A percentile compares a stretch with the other conserved stretches of the same genome.
Conservation (phyloP, 345 rosid species). For the Camelina laxa region DNA sequence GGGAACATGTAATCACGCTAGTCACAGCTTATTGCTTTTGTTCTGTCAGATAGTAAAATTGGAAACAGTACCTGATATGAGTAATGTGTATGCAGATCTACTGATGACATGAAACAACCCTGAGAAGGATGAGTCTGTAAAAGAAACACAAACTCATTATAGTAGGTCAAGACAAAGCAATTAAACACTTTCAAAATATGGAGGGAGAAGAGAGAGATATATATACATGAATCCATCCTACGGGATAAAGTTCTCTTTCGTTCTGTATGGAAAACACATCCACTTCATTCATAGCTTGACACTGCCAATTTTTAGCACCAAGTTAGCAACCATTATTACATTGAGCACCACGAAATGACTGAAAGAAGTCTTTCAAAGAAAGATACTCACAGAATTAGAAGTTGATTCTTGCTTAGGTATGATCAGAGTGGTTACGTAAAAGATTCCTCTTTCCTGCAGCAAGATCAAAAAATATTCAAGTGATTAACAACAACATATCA, state of each 20-base stretch:
- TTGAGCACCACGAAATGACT: constrained; percentile 22
- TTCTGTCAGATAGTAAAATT: neutral
- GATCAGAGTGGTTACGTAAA: constrained; percentile 85
- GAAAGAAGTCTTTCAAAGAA: constrained; percentile 20
- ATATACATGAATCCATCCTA: constrained; percentile 91
- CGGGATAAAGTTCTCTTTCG: constrained; percentile 70
- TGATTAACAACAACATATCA: constrained; percentile 1
- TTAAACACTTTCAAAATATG: neutral
- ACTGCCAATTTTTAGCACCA: constrained; percentile 47
- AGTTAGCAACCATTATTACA: constrained; percentile 31
- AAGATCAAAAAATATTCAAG: neutral
- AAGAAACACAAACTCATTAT: constrained; percentile 18
- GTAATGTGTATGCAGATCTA: constrained; percentile 92
- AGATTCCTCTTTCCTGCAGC: constrained; percentile 63
- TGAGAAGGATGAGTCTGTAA: constrained; percentile 96
- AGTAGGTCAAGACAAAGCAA: constrained; percentile 3
- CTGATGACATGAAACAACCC: constrained; percentile 90
- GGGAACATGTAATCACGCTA: too few relatives aligned
- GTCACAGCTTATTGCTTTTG: too few relatives aligned
- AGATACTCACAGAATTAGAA: constrained; percentile 76
- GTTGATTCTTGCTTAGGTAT: constrained; percentile 93
- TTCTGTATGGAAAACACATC: constrained; percentile 83
- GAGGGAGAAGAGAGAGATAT: constrained; percentile 24
- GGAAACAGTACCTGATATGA: constrained; percentile 41
- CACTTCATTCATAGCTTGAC: constrained; percentile 82